phyloP scores from a whole-genome alignment of 1,284 basidiomycete genomes.

The Sporisorium scitamineum region DNA sequence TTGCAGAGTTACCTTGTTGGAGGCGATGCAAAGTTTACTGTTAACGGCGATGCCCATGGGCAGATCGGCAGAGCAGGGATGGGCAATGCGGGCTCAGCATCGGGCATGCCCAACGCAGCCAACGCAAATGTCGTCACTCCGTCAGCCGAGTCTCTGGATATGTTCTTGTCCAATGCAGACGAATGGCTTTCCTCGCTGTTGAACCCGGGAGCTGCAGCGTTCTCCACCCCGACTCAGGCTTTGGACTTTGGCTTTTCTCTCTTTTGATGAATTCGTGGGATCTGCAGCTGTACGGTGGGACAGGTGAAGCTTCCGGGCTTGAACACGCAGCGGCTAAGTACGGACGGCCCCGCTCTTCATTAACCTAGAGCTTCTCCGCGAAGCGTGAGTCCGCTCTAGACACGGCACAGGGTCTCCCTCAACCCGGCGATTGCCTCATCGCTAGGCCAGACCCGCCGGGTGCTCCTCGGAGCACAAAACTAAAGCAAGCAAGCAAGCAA shows the following conservation, averaged over 20 bases:
- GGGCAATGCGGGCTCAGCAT: slow-evolving; percentile 4
- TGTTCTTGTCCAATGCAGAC: slow-evolving; percentile 44
- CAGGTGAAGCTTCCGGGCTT: no score
- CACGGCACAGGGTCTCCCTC: not conserved
- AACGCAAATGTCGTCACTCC: slow-evolving; percentile 24
- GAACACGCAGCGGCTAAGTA: no score
- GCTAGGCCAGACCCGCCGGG: no score
- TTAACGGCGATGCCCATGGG: not conserved
- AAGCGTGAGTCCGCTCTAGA: no score
- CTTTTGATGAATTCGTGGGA: slow-evolving; percentile 12
- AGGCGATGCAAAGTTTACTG: not conserved
- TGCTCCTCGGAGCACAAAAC: no score
- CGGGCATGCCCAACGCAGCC: slow-evolving; percentile 10
- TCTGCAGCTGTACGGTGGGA: no score
- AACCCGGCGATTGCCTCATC: no score
- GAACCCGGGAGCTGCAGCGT: slow-evolving; percentile 38
- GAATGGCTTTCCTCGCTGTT: slow-evolving; percentile 47
- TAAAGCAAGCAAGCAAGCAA: no score
- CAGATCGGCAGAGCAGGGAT: not conserved
- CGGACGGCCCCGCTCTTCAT: no score
- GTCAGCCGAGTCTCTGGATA: slow-evolving; percentile 37
- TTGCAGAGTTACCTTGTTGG: slow-evolving; percentile 11
- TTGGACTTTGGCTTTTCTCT: slow-evolving; percentile 42
- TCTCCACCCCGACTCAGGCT: slow-evolving; percentile 31
- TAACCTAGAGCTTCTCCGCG: no score